Evolutionary conservation across 164 flowering plant genomes (phyloP).

Genomic region (Nelumbo lutea): DNA sequence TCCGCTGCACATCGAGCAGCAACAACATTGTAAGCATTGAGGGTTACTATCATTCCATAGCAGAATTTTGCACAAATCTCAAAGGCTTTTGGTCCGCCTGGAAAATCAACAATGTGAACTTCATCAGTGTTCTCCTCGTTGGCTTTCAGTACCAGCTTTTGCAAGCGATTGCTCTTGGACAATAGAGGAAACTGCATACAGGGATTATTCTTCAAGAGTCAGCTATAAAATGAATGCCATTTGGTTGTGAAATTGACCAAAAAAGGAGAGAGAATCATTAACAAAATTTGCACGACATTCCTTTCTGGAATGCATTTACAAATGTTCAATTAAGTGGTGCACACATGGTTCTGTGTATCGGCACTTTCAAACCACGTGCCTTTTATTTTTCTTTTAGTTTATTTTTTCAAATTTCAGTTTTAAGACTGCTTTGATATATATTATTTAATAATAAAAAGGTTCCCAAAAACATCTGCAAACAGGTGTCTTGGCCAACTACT

Average conservation of each 20-base stretch:
- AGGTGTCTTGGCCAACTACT: no score
- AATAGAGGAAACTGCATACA: conserved; percentile 71
- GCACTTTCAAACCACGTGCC: no score
- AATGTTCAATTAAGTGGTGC: no score
- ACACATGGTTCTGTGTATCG: no score
- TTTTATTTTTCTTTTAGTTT: no score
- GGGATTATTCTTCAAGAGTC: conserved; percentile 8
- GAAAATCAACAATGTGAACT: conserved; percentile 52
- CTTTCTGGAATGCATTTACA: no score
- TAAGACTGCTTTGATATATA: no score
- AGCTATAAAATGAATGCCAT: background rate
- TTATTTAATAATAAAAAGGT: no score
- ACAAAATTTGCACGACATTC: no score
- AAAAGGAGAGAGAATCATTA: background rate
- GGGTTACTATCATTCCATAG: conserved; percentile 86
- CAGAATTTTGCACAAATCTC: conserved; percentile 93
- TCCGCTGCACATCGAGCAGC: conserved; percentile 72
- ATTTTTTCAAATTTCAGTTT: no score
- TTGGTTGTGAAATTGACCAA: background rate
- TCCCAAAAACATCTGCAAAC: no score
- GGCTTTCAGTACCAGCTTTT: conserved; percentile 52
- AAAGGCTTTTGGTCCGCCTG: conserved; percentile 84
- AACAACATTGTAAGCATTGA: conserved; percentile 82
- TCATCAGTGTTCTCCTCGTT: conserved; percentile 51
- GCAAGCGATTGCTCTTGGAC: conserved; percentile 72